These are phyloP conservation scores for Tylopilus intermedius DNA, from an alignment of 768 basidiomycete species.

Conservation along the genomic window DNA sequence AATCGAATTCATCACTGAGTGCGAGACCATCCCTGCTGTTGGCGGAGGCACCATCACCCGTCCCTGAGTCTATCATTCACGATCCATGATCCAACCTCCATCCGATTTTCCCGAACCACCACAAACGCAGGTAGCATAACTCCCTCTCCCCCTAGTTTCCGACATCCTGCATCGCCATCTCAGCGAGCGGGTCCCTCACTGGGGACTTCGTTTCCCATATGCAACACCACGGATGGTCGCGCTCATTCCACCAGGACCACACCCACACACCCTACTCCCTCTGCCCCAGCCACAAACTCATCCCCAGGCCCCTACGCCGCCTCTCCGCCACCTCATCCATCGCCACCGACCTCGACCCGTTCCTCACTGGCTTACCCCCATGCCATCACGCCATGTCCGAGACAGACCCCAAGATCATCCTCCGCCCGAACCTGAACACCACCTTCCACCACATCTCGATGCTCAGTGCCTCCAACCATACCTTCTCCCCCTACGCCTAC, in stretches of 20 bases:
- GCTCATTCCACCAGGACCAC: slow-evolving; percentile 45
- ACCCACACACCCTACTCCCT: slow-evolving; percentile 31
- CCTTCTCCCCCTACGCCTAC: slow-evolving; percentile 89
- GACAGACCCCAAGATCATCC: slow-evolving; percentile 51
- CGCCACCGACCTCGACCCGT: slow-evolving; percentile 25
- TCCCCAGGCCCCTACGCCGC: slow-evolving; percentile 27
- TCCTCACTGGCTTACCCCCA: slow-evolving; percentile 34
- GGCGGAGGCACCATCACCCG: slow-evolving; percentile 85
- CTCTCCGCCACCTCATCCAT: slow-evolving; percentile 31
- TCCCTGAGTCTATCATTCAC: slow-evolving; percentile 81
- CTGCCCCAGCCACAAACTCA: slow-evolving; percentile 13
- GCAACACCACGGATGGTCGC: slow-evolving; percentile 23
- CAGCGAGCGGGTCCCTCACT: slow-evolving; percentile 30
- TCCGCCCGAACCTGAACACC: slow-evolving; percentile 64
- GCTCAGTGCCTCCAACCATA: slow-evolving; percentile 86
- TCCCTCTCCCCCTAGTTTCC: slow-evolving; percentile 1
- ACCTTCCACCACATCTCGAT: slow-evolving; percentile 83
- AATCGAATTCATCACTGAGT: slow-evolving; percentile 75
- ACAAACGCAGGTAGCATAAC: slow-evolving; percentile 55
- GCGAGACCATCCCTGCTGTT: slow-evolving; percentile 86
- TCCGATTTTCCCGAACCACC: slow-evolving; percentile 12
- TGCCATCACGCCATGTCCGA: slow-evolving; percentile 32
- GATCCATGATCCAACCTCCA: slow-evolving; percentile 63
- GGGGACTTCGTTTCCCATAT: slow-evolving; percentile 4
- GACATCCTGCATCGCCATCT: slow-evolving; percentile 4